A percentile compares a stretch with the other conserved stretches of the same genome.
These are phyloP conservation scores for Citrullus amarus DNA, from an alignment of 306 rosid species.

Conservation along the genomic window DNA sequence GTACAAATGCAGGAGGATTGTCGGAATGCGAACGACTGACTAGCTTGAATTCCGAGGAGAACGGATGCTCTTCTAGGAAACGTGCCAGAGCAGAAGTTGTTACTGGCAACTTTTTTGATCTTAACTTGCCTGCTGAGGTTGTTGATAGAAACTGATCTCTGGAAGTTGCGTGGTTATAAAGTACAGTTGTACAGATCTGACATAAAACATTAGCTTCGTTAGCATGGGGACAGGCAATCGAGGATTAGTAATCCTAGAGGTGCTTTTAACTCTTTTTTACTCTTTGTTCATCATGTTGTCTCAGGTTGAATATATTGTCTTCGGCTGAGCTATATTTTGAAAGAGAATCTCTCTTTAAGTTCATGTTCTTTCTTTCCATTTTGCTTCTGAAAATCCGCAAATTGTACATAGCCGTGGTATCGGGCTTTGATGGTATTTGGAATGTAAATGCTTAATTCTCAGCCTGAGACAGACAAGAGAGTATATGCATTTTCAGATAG, in stretches of 20 bases:
- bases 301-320: slow-evolving; percentile 4
- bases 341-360: neutral
- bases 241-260: slow-evolving; percentile 16
- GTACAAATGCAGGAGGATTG: slow-evolving; percentile 51
- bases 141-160: slow-evolving; percentile 61
- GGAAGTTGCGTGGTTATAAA: slow-evolving; percentile 24
- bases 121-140: slow-evolving; percentile 86
- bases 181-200: slow-evolving; percentile 62
- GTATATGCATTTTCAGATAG: neutral
- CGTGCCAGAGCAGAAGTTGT: slow-evolving; percentile 62
- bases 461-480: neutral
- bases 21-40: slow-evolving; percentile 46
- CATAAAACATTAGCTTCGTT: slow-evolving; percentile 28
- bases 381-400: neutral
- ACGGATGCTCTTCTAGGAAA: slow-evolving; percentile 46
- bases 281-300: slow-evolving; percentile 12
- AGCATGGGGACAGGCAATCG: slow-evolving; percentile 22
- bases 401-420: slow-evolving; percentile 13
- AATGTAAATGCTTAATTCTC: slow-evolving; percentile 11
- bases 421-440: neutral
- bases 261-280: slow-evolving; percentile 1
- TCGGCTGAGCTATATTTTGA: slow-evolving; percentile 6
- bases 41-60: slow-evolving; percentile 63
- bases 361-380: neutral
- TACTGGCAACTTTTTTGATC: slow-evolving; percentile 66